Evolutionary conservation across 2,329 filamentous ascomycete species (phyloP), one percentile per base, ranked within the genome.

Genomic region (Coniochaeta sp.): DNA sequence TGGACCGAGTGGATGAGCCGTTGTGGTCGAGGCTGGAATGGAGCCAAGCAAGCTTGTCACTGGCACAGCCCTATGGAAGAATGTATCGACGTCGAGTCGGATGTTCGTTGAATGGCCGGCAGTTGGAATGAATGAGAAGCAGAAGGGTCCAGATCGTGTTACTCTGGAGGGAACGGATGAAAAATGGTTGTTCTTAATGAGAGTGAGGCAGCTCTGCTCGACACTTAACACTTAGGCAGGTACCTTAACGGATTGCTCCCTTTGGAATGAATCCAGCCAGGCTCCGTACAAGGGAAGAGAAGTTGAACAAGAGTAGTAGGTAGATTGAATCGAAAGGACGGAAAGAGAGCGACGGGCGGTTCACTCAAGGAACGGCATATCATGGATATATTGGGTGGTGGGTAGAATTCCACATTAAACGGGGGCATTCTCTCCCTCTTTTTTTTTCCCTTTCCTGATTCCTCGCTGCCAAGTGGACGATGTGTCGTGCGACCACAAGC

Each of bases 51-150:
- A 4, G 22, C 26, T 52, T 52, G 47, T 28, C 16, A 52, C 47
- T 52, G 47, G 47, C 47, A 52, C 47, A 52, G 47, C 47, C 47
- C 24, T 52, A 30, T 52, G 47, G 47, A 52, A 52, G 47, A 52
- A 52, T 52, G 47, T 52, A 52, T 30, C 47, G 47, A 52, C 47
- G 47, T 52, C 47, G 22, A 52, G 47, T 52, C 47, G 47, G 47
- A 52, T 52, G 26, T 4, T 47, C 14, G 22, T 47, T 8, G 19
- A 24, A 19, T 47, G 24, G 26, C 26, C 12, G 26, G 3, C 47
- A 52, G 47, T 52, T 52, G 24, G 47, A 52, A 52, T 52, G 47
- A 30, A n/a, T 30, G 47, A 52, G 47, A 6, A 4, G 10, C 42
- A 52, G 17, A 28, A 28, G 5, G 34, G 34, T 3, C 10, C 34